phyloP scores from a whole-genome alignment of 352 stramenopile species.

The Phytopythium kandeliae region DNA sequence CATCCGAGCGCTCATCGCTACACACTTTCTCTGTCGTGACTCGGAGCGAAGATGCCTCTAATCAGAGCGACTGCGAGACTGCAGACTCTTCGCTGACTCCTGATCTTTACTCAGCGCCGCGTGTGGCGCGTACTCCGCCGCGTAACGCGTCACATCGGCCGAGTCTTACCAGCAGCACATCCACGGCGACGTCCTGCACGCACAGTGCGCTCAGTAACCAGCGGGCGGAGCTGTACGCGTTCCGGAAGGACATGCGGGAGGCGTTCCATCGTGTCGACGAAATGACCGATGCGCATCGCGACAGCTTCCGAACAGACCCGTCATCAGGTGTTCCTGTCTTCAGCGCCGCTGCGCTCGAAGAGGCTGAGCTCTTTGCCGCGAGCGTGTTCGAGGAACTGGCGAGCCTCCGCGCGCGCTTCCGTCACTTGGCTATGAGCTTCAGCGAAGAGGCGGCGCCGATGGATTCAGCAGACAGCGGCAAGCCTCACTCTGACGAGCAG shows the following conservation, averaged over 20 bases:
- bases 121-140: not conserved
- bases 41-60: not conserved
- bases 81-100: not conserved
- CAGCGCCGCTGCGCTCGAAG: slow-evolving; percentile 11
- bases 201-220: slow-evolving; percentile 13
- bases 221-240: slow-evolving; percentile 51
- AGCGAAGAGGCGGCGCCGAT: not conserved
- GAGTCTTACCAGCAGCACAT: not conserved
- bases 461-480: no score
- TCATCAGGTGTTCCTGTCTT: slow-evolving; percentile 28
- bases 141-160: not conserved
- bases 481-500: not conserved
- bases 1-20: not conserved
- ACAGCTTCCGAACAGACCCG: slow-evolving; percentile 51
- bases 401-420: slow-evolving; percentile 30
- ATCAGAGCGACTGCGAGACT: slow-evolving; percentile 6
- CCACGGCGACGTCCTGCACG: no score
- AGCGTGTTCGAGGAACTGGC: slow-evolving; percentile 43
- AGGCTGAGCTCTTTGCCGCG: slow-evolving; percentile 28
- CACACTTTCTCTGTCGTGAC: not conserved
- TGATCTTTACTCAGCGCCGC: no score
- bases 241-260: slow-evolving; percentile 57
- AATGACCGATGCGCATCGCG: slow-evolving; percentile 56
- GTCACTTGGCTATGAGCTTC: slow-evolving; percentile 23
- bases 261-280: slow-evolving; percentile 52